Evolutionary conservation across 208 protist species (phyloP).

Genomic region (Trypanosomatidae sp.): DNA sequence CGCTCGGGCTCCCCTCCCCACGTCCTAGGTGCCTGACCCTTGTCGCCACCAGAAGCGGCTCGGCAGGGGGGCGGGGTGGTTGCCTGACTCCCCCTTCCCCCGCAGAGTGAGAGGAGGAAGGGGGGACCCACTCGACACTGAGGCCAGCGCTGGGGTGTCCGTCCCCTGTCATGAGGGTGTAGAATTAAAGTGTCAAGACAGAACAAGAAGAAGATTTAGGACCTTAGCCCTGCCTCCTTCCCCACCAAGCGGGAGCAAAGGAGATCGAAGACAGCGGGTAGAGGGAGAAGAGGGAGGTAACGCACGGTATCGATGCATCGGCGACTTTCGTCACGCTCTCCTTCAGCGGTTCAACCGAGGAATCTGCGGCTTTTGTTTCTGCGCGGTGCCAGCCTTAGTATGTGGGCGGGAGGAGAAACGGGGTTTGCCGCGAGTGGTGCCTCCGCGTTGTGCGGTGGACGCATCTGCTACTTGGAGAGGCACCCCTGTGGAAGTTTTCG

Average conservation of each 20-base stretch:
- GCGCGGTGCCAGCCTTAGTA: neutral
- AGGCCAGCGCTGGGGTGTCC: no score
- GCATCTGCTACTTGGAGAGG: neutral
- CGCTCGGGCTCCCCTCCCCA: neutral
- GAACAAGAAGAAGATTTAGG: neutral
- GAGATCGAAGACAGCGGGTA: neutral
- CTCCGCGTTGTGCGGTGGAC: neutral
- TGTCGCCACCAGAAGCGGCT: neutral
- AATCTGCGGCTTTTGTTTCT: constrained; percentile 16
- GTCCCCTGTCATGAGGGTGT: neutral
- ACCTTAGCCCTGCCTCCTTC: neutral
- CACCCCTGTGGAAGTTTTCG: neutral
- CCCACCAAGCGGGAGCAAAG: neutral
- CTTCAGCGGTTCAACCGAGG: constrained; percentile 13
- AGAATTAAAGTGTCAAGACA: neutral
- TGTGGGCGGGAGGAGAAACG: constrained; percentile 7
- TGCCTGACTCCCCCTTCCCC: neutral
- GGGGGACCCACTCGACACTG: neutral
- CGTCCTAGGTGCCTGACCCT: neutral
- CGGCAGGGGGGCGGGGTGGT: neutral
- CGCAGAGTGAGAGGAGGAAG: neutral
- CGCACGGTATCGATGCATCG: neutral
- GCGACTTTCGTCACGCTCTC: neutral
- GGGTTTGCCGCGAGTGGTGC: neutral
- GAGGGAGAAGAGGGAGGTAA: neutral